phyloP scores from a whole-genome alignment of 106 monocot species.

The Dioscorea dumetorum region DNA sequence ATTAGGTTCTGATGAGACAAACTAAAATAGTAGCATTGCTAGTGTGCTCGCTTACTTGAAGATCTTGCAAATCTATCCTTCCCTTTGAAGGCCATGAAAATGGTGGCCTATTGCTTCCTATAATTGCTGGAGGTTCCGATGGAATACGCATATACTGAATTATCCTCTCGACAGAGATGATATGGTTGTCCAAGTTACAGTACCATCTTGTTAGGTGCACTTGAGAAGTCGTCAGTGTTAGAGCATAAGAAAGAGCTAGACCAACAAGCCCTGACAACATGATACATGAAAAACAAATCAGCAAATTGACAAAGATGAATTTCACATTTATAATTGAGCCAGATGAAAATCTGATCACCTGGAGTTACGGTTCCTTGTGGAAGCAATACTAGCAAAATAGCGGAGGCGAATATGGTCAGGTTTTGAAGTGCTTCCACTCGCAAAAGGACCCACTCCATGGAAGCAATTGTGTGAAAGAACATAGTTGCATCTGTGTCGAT shows the following conservation, averaged over 20 bases:
- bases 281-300: slow-evolving; percentile 2
- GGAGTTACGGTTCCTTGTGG: slow-evolving; percentile 41
- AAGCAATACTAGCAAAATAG: slow-evolving; percentile 46
- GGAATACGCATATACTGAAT: slow-evolving; percentile 71
- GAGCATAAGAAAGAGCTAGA: slow-evolving; percentile 69
- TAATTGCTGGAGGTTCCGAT: slow-evolving; percentile 51
- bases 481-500: slow-evolving; percentile 60
- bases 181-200: slow-evolving; percentile 60
- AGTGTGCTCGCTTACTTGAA: slow-evolving; percentile 31
- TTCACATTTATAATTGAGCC: not conserved
- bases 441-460: slow-evolving; percentile 66
- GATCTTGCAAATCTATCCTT: slow-evolving; percentile 59
- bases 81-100: slow-evolving; percentile 67
- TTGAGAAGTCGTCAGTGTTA: slow-evolving; percentile 47
- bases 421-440: slow-evolving; percentile 60
- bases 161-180: slow-evolving; percentile 76
- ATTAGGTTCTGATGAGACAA: not conserved
- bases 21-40: not conserved
- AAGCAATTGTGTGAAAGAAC: slow-evolving; percentile 63
- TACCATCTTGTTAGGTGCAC: slow-evolving; percentile 58
- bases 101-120: slow-evolving; percentile 39
- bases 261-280: slow-evolving; percentile 52
- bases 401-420: slow-evolving; percentile 44
- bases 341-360: slow-evolving; percentile 21
- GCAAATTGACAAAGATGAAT: not conserved